Evolutionary conservation across 768 basidiomycete species (phyloP).

Genomic region (Nevesoporus exiguus): DNA sequence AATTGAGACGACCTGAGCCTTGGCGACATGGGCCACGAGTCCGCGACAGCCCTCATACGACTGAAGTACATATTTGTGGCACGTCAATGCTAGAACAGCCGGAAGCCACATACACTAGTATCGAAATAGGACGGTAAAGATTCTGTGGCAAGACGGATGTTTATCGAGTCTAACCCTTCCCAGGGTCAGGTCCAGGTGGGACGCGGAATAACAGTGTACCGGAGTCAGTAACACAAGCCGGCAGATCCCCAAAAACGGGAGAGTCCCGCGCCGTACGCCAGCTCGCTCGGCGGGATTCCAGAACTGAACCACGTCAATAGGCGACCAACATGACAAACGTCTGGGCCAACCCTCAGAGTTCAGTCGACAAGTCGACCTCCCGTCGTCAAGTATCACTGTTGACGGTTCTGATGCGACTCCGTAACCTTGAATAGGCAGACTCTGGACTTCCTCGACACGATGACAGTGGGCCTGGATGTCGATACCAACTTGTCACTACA

Average conservation of each 20-base stretch:
- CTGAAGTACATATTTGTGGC: background rate
- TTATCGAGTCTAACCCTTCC: background rate
- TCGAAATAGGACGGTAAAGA: background rate
- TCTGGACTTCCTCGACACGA: background rate
- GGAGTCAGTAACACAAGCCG: too few relatives aligned
- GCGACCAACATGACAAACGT: background rate
- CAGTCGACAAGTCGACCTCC: background rate
- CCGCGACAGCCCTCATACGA: background rate
- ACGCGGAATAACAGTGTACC: background rate
- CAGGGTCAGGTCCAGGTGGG: constrained; percentile 5
- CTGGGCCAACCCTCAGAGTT: background rate
- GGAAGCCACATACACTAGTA: background rate
- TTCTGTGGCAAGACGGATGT: background rate
- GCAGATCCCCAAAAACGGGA: constrained; percentile 3
- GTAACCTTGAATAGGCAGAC: background rate
- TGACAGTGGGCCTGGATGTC: too few relatives aligned
- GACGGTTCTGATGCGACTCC: background rate
- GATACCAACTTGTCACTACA: too few relatives aligned
- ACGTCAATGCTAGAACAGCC: background rate
- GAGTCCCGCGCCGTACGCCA: background rate
- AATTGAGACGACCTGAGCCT: constrained; percentile 9
- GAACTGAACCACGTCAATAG: background rate
- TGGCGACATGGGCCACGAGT: background rate
- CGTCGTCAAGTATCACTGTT: background rate
- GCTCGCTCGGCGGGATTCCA: background rate